A percentile compares a stretch with the other conserved stretches of the same genome.
Conservation (phyloP, 768 basidiomycete species). For the Chalciporus chontae region DNA sequence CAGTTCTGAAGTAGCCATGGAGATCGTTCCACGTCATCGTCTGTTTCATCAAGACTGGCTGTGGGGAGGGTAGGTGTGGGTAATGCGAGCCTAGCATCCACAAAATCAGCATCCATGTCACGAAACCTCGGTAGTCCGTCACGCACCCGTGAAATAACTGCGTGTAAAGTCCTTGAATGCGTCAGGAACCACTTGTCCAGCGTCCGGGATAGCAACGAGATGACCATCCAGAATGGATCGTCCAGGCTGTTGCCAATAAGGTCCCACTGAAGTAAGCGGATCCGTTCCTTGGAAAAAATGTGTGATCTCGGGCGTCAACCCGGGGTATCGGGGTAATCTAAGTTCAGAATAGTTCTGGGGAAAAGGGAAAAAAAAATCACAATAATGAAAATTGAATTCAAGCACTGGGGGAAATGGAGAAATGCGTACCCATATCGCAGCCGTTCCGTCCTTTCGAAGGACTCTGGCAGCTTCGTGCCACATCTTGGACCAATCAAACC, state of each 20-base stretch:
- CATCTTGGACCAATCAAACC: constrained; percentile 72
- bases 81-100: constrained; percentile 38
- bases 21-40: constrained; percentile 64
- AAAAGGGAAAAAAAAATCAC: not conserved
- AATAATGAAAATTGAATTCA: not conserved
- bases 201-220: constrained; percentile 65
- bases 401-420: not conserved
- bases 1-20: constrained; percentile 65
- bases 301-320: constrained; percentile 54
- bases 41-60: constrained; percentile 52
- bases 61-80: constrained; percentile 33
- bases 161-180: constrained; percentile 44
- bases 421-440: constrained; percentile 66
- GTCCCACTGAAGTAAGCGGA: constrained; percentile 53
- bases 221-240: constrained; percentile 70
- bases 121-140: not conserved
- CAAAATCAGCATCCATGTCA: not conserved
- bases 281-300: constrained; percentile 61
- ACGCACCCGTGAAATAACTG: constrained; percentile 57
- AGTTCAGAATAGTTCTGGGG: constrained; percentile 65
- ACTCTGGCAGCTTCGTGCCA: constrained; percentile 68
- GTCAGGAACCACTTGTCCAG: constrained; percentile 31
- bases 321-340: constrained; percentile 58
- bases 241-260: constrained; percentile 80
- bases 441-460: constrained; percentile 57